Percentiles rank a stretch among this genome's conserved stretches.
phyloP scores from a whole-genome alignment of 2,329 filamentous ascomycete species.

The Ophiosphaerella korrae region DNA sequence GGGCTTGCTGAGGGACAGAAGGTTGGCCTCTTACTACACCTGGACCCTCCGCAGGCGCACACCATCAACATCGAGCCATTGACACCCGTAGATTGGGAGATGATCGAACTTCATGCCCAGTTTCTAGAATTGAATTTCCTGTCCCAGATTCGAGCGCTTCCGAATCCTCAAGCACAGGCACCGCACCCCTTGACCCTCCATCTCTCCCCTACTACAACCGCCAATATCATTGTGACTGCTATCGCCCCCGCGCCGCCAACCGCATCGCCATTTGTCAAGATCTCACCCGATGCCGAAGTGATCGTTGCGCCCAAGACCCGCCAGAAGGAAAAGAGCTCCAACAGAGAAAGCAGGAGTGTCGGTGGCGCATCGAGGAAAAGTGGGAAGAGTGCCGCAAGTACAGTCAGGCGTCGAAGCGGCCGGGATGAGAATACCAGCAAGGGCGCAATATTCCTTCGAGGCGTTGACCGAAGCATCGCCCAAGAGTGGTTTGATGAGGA shows the following conservation, averaged over 20 bases:
- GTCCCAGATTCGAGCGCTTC: slow-evolving; percentile 88
- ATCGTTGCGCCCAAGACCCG: slow-evolving; percentile 95
- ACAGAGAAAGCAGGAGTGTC: slow-evolving; percentile 79
- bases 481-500: slow-evolving; percentile 80
- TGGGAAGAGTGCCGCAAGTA: slow-evolving; percentile 75
- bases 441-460: slow-evolving; percentile 75
- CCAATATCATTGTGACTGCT: slow-evolving; percentile 84
- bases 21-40: slow-evolving; percentile 71
- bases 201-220: slow-evolving; percentile 92
- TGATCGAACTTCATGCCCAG: slow-evolving; percentile 94
- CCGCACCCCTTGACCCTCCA: slow-evolving; percentile 88
- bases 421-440: slow-evolving; percentile 70
- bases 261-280: slow-evolving; percentile 82
- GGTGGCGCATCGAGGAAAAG: slow-evolving; percentile 80
- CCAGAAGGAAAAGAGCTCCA: slow-evolving; percentile 67
- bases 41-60: slow-evolving; percentile 88
- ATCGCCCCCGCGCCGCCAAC: slow-evolving; percentile 74
- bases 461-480: slow-evolving; percentile 72
- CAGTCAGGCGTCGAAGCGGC: slow-evolving; percentile 63
- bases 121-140: slow-evolving; percentile 94
- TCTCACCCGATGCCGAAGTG: slow-evolving; percentile 91
- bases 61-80: slow-evolving; percentile 96
- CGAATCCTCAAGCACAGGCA: slow-evolving; percentile 72
- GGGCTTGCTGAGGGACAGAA: slow-evolving; percentile 83
- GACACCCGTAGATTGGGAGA: slow-evolving; percentile 97